Evolutionary conservation across 2,329 filamentous ascomycete species (phyloP), one percentile per base, ranked within the genome.

Genomic region (Aspergillus sp.): DNA sequence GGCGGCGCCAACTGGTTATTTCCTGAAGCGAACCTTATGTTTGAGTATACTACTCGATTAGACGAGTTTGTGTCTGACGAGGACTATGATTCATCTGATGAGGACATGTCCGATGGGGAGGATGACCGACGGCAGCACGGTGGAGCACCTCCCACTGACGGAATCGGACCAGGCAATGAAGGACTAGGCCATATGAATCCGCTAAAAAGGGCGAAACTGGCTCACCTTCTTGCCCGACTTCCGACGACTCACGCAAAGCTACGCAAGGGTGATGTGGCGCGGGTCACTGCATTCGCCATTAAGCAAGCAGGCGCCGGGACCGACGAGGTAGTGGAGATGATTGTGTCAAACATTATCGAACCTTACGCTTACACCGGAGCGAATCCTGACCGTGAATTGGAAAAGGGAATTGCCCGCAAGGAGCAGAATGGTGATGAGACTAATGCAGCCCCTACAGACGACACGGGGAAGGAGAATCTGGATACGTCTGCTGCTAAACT

Each of bases 311-410:
- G 89, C 40, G 83, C 86, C 19, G 95, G 93, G 15, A 89, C 91
- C 12, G 90, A 96, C 62, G 95, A 98, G 76, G 88, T 97, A 37
- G 92, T 96, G n/a, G 85, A 93, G 50, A 85, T 96, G 75, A 87
- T 98, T 39, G 84, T 96, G 0, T 82, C 86, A 1, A 98, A 99
- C 67, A 82, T 98, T 34, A 82, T 89, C 58, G 85, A 83, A 51
- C 95, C 95, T 0, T 86, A 96, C 57, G 83, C 87, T 5, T 85
- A 88, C 63, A 90, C 87, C 1, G 83, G 83, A 6, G 89, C 89
- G 22, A 93, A 91, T 59, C 84, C 86, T 20, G 75, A 82, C 56
- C 71, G 69, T 19, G 69, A 74, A 46, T 37, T 61, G 15, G 73
- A 73, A 44, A 70, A 67, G 27, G 66, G 65, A 30, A 55, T 66